phyloP scores from a whole-genome alignment of 768 basidiomycete genomes.

The Ephemerocybe angulata region DNA sequence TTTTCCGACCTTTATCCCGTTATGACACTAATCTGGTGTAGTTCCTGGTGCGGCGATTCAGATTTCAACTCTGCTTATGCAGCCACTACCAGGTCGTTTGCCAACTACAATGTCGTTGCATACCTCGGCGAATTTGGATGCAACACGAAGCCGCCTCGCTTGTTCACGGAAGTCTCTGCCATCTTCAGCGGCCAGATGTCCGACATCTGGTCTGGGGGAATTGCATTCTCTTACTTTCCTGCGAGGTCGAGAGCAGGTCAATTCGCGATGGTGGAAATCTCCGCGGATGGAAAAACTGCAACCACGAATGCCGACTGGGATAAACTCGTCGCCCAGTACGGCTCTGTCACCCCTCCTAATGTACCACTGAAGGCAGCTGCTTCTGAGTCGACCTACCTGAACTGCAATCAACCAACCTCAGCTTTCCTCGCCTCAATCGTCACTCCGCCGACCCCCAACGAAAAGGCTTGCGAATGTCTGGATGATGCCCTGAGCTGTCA shows the following conservation, averaged over 20 bases:
- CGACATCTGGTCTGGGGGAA: conserved; percentile 80
- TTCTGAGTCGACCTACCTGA: too few species aligned
- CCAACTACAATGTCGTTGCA: conserved; percentile 69
- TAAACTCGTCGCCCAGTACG: conserved; percentile 61
- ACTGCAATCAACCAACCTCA: too few species aligned
- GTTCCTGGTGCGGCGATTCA: conserved; percentile 79
- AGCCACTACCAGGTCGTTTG: conserved; percentile 49
- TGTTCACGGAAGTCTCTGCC: conserved; percentile 77
- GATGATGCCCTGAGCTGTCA: too few species aligned
- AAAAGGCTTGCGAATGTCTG: too few species aligned
- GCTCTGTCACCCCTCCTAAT: conserved; percentile 53
- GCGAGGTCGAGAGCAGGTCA: conserved; percentile 68
- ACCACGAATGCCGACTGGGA: conserved; percentile 66
- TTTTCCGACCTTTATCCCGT: neutral
- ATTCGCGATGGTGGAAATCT: conserved; percentile 85
- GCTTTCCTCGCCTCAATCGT: too few species aligned
- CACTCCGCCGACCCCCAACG: too few species aligned
- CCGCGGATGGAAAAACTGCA: conserved; percentile 60
- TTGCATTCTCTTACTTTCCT: conserved; percentile 90
- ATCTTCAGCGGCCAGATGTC: conserved; percentile 74
- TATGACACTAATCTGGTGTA: conserved; percentile 26
- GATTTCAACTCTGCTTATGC: conserved; percentile 57
- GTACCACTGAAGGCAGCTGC: too few species aligned
- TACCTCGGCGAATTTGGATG: conserved; percentile 92
- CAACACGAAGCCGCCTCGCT: conserved; percentile 53